These are phyloP conservation scores for Paramecium caudatum DNA, from an alignment of 73 alveolate genomes.

Conservation along the genomic window DNA sequence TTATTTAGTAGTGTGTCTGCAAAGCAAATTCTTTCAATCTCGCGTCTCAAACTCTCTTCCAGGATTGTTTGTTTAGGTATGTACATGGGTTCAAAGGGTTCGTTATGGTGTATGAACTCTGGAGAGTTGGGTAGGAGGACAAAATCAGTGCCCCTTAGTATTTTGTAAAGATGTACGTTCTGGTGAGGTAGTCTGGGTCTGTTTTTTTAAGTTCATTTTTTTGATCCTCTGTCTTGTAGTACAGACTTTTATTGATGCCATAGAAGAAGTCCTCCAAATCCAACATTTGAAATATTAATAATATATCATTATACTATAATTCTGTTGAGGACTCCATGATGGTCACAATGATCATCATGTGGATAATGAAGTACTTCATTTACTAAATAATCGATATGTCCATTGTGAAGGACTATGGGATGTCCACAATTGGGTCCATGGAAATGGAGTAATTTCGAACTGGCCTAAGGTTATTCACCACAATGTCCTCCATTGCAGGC, in stretches of 20 bases:
- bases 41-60: conserved; percentile 72
- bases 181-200: conserved; percentile 52
- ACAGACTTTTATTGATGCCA: conserved; percentile 43
- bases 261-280: conserved; percentile 12
- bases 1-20: conserved; percentile 75
- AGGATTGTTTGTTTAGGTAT: conserved; percentile 73
- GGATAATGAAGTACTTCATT: background rate
- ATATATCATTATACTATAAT: background rate
- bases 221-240: conserved; percentile 51
- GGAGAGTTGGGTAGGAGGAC: conserved; percentile 71
- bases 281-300: conserved; percentile 3
- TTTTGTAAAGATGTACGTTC: conserved; percentile 32
- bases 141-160: conserved; percentile 73
- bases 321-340: background rate
- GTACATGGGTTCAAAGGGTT: conserved; percentile 78
- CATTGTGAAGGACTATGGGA: conserved; percentile 9
- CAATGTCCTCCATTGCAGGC: conserved; percentile 54
- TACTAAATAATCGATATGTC: conserved; percentile 5
- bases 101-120: conserved; percentile 68
- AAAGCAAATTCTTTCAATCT: conserved; percentile 77
- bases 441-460: conserved; percentile 5
- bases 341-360: conserved; percentile 32
- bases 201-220: conserved; percentile 44
- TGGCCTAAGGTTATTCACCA: conserved; percentile 29
- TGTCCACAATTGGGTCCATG: conserved; percentile 50